Evolutionary conservation across 2,329 filamentous ascomycete genomes (phyloP).

Genomic region (Taxawa tesnikishii): DNA sequence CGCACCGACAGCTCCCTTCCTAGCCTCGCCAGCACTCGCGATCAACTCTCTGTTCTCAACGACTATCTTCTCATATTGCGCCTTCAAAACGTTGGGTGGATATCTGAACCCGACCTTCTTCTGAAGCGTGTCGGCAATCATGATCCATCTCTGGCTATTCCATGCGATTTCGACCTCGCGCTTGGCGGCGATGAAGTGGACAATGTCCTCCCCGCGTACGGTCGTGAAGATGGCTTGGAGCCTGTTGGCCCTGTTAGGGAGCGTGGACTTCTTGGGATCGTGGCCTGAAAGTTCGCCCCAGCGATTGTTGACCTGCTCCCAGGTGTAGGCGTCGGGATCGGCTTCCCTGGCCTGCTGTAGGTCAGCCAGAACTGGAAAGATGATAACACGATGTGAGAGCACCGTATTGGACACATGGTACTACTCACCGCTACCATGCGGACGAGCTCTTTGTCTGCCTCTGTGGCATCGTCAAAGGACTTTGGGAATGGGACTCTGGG

Average conservation of each 20-base stretch:
- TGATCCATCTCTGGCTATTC: too few relatives aligned
- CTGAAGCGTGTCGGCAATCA: too few relatives aligned
- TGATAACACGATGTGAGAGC: background rate
- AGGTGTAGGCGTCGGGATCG: slow-evolving; percentile 10
- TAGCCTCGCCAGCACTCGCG: too few relatives aligned
- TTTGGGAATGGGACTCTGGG: too few relatives aligned
- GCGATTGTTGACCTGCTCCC: slow-evolving; percentile 14
- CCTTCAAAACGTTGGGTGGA: too few relatives aligned
- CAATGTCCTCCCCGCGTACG: slow-evolving; percentile 22
- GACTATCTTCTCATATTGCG: too few relatives aligned
- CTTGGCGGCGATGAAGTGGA: slow-evolving; percentile 21
- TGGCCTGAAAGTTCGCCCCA: slow-evolving; percentile 20
- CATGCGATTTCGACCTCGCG: slow-evolving; percentile 28
- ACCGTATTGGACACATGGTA: too few relatives aligned
- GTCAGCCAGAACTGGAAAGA: background rate
- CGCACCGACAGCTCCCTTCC: too few relatives aligned
- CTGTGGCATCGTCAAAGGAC: slow-evolving; percentile 15
- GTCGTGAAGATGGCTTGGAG: slow-evolving; percentile 27
- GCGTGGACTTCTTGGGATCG: slow-evolving; percentile 19
- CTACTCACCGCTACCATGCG: slow-evolving; percentile 15
- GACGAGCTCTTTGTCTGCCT: slow-evolving; percentile 16
- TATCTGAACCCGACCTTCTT: too few relatives aligned
- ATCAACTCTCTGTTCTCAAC: too few relatives aligned
- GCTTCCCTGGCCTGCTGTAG: too few relatives aligned
- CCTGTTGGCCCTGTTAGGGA: slow-evolving; percentile 25